Evolutionary conservation across 2,329 filamentous ascomycete genomes (phyloP).

Genomic region (Aspergillus tanneri): DNA sequence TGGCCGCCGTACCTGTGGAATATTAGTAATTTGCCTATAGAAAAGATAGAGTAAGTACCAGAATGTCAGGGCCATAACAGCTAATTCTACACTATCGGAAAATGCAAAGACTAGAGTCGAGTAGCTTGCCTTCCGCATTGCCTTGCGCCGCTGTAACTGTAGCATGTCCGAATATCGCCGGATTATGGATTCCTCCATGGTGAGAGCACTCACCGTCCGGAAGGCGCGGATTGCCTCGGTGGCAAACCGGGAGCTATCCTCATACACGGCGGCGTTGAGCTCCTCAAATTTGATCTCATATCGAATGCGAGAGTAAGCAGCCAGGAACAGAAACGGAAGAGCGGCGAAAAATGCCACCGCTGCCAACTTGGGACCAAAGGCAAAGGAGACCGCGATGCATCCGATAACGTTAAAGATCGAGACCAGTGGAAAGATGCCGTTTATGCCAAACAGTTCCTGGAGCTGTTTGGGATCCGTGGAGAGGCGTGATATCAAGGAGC

Average conservation of each 20-base stretch:
- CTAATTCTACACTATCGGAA: constrained; percentile 65
- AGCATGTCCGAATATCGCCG: constrained; percentile 62
- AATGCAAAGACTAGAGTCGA: constrained; percentile 66
- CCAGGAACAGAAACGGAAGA: constrained; percentile 51
- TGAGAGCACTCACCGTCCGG: constrained; percentile 68
- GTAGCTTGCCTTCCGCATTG: constrained; percentile 62
- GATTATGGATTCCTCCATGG: constrained; percentile 66
- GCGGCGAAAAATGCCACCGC: constrained; percentile 64
- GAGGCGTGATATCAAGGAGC: constrained; percentile 1
- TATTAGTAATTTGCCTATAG: background rate
- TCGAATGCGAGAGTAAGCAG: constrained; percentile 54
- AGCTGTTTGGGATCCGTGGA: constrained; percentile 48
- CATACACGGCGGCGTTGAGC: constrained; percentile 67
- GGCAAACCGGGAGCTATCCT: constrained; percentile 72
- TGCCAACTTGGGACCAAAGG: constrained; percentile 74
- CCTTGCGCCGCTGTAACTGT: constrained; percentile 56
- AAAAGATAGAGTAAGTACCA: constrained; percentile 43
- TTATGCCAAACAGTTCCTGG: constrained; percentile 52
- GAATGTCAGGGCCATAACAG: constrained; percentile 61
- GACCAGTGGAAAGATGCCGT: constrained; percentile 54
- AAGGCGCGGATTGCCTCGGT: constrained; percentile 72
- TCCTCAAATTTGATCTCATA: constrained; percentile 69
- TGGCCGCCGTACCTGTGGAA: constrained; percentile 60
- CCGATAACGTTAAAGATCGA: constrained; percentile 66
- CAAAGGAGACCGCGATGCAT: constrained; percentile 65